Base-by-base conservation (phyloP, 495 filamentous ascomycete species). In the Evansstolkia leycettana region DNA sequence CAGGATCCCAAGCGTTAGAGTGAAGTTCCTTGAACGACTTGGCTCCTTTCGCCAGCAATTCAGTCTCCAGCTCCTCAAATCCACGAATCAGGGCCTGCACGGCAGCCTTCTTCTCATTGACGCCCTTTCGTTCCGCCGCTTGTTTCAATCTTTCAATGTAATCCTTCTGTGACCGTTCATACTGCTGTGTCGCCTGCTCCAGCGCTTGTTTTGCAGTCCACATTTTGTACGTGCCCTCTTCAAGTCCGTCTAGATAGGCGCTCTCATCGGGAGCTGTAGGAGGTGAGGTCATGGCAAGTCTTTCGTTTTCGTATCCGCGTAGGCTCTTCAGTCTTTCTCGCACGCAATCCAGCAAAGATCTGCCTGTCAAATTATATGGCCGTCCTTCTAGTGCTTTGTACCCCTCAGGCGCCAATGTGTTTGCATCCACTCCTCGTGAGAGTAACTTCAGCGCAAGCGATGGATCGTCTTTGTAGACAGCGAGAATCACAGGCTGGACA, bases 21-120 rank as follows among this genome's bases (percentile, higher is more conserved):
- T 76, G 57, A 13, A 81, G 53, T 36, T 88, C 68, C 13, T 49
- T 31, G 46, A 77, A 84, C 0, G 71, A 69, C 51, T 84, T 84
- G 10, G 72, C 82, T 0, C 67, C 73, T 26, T 57, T 67, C 9
- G 52, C 55, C 3, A 77, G 20, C 26, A 89, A 51, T 0, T 52
- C 43, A 1, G 51, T 37, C 42, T 79, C 72, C 3, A 81, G 48
- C 16, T 62, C 45, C 40, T 75, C 58, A 20, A 76, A 70, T 2
- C 73, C 60, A 0, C 38, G 36, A 25, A 74, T 54, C 5, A 76
- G 41, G 7, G 56, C 50, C 8, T 58, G 18, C 19, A 82, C 58
- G 1, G 62, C 70, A 2, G 47, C 53, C 27, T 53, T 58, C 52
- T 82, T 82, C 41, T 73, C 65, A 0, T 37, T 29, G 2, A 61